Conservation (phyloP, 1,284 basidiomycete species). For the Moesziomyces globuligerus region DNA sequence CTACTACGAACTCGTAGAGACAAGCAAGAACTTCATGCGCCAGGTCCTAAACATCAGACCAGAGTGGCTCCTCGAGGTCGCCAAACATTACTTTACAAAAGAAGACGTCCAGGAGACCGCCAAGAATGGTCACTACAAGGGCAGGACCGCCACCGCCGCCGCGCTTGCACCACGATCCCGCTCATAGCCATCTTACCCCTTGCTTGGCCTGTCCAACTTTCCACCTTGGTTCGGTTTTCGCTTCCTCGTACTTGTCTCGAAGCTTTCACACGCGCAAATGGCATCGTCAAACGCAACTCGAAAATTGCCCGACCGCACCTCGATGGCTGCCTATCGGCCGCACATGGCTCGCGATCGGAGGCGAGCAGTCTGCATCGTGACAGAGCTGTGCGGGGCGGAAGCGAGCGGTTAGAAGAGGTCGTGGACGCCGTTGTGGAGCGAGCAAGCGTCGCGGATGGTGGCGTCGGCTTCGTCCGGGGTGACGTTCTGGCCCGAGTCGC, state of each 20-base stretch:
- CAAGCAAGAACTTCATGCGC: constrained; percentile 74
- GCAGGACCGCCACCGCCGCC: constrained; percentile 23
- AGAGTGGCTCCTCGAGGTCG: constrained; percentile 85
- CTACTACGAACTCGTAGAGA: constrained; percentile 87
- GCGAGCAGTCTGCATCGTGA: too few relatives aligned
- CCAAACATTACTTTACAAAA: constrained; percentile 55
- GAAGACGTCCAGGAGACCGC: constrained; percentile 49
- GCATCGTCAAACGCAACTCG: too few relatives aligned
- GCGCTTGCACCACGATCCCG: constrained; percentile 8
- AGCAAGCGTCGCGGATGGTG: constrained; percentile 12
- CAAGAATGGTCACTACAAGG: constrained; percentile 25
- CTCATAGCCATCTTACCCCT: too few relatives aligned
- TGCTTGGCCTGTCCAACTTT: too few relatives aligned
- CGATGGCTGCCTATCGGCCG: too few relatives aligned
- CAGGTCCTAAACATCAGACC: constrained; percentile 99
- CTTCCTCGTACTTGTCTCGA: too few relatives aligned
- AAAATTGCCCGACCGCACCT: too few relatives aligned
- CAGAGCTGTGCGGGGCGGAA: too few relatives aligned
- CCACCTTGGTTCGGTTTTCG: too few relatives aligned
- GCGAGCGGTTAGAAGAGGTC: not conserved
- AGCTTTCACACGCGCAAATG: too few relatives aligned
- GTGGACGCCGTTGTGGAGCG: not conserved
- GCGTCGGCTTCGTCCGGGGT: not conserved
- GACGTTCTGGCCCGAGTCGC: constrained; percentile 10
- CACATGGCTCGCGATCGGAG: too few relatives aligned